phyloP scores from a whole-genome alignment of 2,329 filamentous ascomycete species.

The Hirsutella rhossiliensis region DNA sequence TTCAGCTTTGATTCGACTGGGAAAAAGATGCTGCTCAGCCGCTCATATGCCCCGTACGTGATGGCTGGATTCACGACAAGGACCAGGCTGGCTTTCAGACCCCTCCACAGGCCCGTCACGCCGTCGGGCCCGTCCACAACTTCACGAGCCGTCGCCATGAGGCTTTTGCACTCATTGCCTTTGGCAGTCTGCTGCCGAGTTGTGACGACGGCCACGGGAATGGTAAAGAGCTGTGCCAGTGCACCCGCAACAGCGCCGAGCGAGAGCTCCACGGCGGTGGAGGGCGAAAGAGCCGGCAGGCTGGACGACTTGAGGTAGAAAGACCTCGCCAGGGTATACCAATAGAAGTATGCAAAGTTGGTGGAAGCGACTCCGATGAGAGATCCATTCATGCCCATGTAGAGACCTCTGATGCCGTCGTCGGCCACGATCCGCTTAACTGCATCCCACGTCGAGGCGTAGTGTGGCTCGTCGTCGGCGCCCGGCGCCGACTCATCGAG shows the following conservation, averaged over 20 bases:
- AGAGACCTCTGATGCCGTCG: constrained; percentile 74
- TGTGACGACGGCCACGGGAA: constrained; percentile 89
- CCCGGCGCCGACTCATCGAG: constrained; percentile 26
- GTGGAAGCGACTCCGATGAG: constrained; percentile 89
- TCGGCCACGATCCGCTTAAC: constrained; percentile 70
- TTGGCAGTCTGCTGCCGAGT: constrained; percentile 90
- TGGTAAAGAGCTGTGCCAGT: constrained; percentile 88
- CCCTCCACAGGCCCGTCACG: constrained; percentile 80
- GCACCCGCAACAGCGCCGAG: constrained; percentile 83
- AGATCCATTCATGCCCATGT: constrained; percentile 77
- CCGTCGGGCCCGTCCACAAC: constrained; percentile 88
- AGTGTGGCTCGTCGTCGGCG: constrained; percentile 49
- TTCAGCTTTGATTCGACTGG: constrained; percentile 63
- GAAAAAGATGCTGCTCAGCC: constrained; percentile 66
- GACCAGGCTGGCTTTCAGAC: constrained; percentile 88
- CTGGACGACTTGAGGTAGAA: constrained; percentile 58
- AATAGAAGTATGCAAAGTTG: constrained; percentile 99
- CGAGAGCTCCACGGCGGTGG: constrained; percentile 70
- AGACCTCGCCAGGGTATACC: constrained; percentile 81
- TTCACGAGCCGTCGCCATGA: constrained; percentile 78
- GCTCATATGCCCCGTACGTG: constrained; percentile 93
- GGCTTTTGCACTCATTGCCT: constrained; percentile 71
- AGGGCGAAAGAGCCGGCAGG: constrained; percentile 39
- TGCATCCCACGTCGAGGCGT: constrained; percentile 79
- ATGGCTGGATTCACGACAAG: constrained; percentile 94